Evolutionary conservation across 176 grass and related monocot species (phyloP), one percentile per base, ranked within the genome.

Genomic region (Calamus simplicifolius): DNA sequence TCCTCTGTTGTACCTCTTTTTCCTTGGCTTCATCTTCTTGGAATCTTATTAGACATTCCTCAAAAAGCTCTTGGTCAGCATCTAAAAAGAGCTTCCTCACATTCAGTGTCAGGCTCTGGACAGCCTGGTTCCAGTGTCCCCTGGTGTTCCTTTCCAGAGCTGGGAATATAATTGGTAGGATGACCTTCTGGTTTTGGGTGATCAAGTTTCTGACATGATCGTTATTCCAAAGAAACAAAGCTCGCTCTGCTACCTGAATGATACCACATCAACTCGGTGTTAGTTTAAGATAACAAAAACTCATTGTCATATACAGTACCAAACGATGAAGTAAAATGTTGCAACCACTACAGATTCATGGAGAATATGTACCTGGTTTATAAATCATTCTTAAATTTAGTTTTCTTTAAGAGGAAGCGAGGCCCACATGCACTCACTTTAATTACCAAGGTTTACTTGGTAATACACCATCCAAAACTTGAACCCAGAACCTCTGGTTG

Each of bases 181-280:
- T 48, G n/a, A 61, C 59, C 59, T 61, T 48, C 7, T 17, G 29
- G n/a, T 61, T 61, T 18, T 48, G 59, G 16, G 18, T 61, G 59
- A 61, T 48, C 29, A 61, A 38, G 59, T 18, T 61, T 19, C 29
- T 38, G 6, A 61, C 28, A 18, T 61, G 59, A 31, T 61, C 59
- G 4, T 61, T 61, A 13, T 61, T 61, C 59, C 59, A 61, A 8
- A 61, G 59, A n/a, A 61, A 61, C 28, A 61, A 38, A 43, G 59
- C 59, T 61, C 59, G 28, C 30, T 61, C 59, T 19, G 59, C 59
- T 18, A 61, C 59, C 59, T 61, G 30, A 18, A 19, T 15, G 1
- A 59, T 27, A 13, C 16, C 3, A 59, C 56, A 59, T 16, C 35
- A 43, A 43, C 10, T 13, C 35, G 12, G 5, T 13, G 10, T 43